Evolutionary conservation across 2,329 filamentous ascomycete genomes (phyloP), one percentile per base, ranked within the genome.

Genomic region (Hymenoscyphus repandus): DNA sequence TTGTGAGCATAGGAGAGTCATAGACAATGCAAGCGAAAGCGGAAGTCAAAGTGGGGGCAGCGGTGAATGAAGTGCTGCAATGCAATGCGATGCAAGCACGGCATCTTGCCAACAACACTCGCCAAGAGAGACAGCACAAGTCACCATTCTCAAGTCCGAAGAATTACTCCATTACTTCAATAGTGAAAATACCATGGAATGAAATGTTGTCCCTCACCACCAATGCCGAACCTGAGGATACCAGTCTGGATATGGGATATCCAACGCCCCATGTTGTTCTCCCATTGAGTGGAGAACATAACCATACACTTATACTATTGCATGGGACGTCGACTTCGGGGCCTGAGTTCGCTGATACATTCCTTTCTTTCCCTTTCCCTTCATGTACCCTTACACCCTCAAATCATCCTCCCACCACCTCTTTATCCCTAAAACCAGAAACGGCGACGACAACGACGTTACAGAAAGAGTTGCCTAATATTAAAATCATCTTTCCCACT

Each of bases 241-340:
- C 4, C 3, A 37, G 10, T 13, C 13, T 12, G 9, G 20, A 38
- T 13, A 5, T 12, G 9, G 20, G 30, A 2, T 39, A 40, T n/a
- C 43, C 32, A 6, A 18, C 11, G 37, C 57, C 54, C 18, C 50
- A 60, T 47, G 55, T 63, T 10, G 47, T 59, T 31, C 56, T 62
- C 7, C 46, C 43, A 12, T 34, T 50, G n/a, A 27, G 22, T 7
- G 33, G 34, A 36, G 66, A 58, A 1, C 68, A 72, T 44, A 52
- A 42, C 6, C 47, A 46, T 2, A 69, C 69, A 2, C 41, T 72
- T 30, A 68, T 72, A 30, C 59, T 72, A 46, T 67, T 72, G n/a
- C 71, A 73, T 45, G 71, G 70, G 15, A 68, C 68, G 32, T 70
- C 70, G 27, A 66, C 62, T 33, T 64, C 62, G 17, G 66, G 66